Conservation (phyloP, 768 basidiomycete species). For the Kwoniella europaea region DNA sequence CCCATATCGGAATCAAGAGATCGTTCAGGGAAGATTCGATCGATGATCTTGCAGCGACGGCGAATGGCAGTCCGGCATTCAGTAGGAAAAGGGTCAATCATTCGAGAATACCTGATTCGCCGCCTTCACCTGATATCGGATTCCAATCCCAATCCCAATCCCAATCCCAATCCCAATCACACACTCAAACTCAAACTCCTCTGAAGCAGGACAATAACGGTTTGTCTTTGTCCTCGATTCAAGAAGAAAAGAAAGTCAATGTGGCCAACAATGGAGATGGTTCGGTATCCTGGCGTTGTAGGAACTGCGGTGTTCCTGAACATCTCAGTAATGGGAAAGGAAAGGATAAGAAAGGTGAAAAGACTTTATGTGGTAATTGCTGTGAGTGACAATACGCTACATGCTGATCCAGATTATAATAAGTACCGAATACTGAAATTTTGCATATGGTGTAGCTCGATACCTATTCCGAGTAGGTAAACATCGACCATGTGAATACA, state of each 20-base stretch:
- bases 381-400: slow-evolving; percentile 64
- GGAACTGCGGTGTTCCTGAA: slow-evolving; percentile 91
- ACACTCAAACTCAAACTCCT: slow-evolving; percentile 8
- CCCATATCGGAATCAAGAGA: slow-evolving; percentile 28
- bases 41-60: slow-evolving; percentile 17
- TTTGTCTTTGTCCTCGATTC: slow-evolving; percentile 46
- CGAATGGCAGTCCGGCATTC: neutral
- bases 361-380: slow-evolving; percentile 89
- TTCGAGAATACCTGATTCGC: slow-evolving; percentile 24
- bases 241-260: slow-evolving; percentile 78
- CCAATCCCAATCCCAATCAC: slow-evolving; percentile 2
- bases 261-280: slow-evolving; percentile 1
- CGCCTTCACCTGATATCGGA: slow-evolving; percentile 2
- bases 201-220: slow-evolving; percentile 6
- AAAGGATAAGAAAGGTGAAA: slow-evolving; percentile 87
- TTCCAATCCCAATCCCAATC: neutral
- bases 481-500: slow-evolving; percentile 34
- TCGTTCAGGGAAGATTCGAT: slow-evolving; percentile 34
- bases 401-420: too few relatives aligned
- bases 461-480: slow-evolving; percentile 28
- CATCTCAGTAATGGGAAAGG: slow-evolving; percentile 80
- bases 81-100: slow-evolving; percentile 23
- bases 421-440: too few relatives aligned
- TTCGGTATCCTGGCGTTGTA: slow-evolving; percentile 75
- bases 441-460: slow-evolving; percentile 4